Evolutionary conservation across 805 yeast genomes (phyloP), one percentile per base, ranked within the genome.

Genomic region (Kuraishia ogatae): DNA sequence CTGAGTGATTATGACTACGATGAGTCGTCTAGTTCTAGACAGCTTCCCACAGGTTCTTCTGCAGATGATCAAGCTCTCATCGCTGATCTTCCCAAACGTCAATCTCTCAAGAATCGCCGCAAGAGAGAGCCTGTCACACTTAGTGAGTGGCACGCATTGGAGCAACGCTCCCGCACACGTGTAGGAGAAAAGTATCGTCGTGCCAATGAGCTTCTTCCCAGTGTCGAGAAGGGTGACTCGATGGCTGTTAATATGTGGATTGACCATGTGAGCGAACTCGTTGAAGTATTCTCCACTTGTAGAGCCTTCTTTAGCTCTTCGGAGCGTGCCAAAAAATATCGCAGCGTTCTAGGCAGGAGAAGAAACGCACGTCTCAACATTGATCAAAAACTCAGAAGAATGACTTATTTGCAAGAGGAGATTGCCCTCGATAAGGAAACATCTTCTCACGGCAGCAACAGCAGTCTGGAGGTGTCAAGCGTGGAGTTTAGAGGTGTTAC

Each of bases 241-340:
- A 82, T 81, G n/a, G 87, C 94, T 0, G 78, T 83, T 1, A 74
- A 78, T 7, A 80, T 89, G 1, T 94, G 98, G 98, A 78, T 89
- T 60, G 89, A 89, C 57, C 73, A 84, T 4, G 97, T 93, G 0
- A 80, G 89, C 1, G 96, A 87, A 60, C 75, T 94, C 53, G 82
- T 93, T 48, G 96, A 91, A 63, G 82, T 88, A 57, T 92, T 94
- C 65, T 82, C 87, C 24, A 80, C 84, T 55, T 90, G 89, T 13
- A 78, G 85, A 58, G 83, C 83, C 61, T 89, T 94, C 60, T 92
- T 89, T 63, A 35, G 17, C 43, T 87, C 92, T 1, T 78, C 83
- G 52, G 96, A 89, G 62, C 79, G 85, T 55, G 84, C 84, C 13
- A 82, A 85, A 53, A 76, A 78, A 21, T 88, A 88, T 65, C 82